Conservation (phyloP, 352 stramenopile genomes). For the Peronospora farinosa region DNA sequence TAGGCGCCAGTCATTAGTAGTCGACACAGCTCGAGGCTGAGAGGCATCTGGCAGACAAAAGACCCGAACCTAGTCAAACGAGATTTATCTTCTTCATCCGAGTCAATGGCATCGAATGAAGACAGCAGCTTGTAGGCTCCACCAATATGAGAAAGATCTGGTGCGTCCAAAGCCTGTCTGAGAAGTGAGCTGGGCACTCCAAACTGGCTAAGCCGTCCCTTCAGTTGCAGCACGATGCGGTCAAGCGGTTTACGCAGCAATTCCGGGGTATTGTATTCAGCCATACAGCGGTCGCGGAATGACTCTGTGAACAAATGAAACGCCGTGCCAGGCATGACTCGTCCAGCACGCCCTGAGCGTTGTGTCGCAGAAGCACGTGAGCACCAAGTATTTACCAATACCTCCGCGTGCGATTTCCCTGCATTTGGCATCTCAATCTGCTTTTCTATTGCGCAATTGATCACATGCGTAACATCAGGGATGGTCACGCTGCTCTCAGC, state of each 20-base stretch:
- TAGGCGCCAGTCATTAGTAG: constrained; percentile 60
- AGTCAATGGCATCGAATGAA: constrained; percentile 64
- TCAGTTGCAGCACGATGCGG: constrained; percentile 72
- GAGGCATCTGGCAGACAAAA: constrained; percentile 74
- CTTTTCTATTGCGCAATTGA: constrained; percentile 82
- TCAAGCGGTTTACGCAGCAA: constrained; percentile 78
- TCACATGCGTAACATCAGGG: constrained; percentile 87
- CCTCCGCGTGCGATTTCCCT: constrained; percentile 54
- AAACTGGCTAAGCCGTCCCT: constrained; percentile 65
- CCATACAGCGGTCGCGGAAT: constrained; percentile 65
- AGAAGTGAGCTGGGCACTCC: constrained; percentile 64
- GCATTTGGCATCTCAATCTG: constrained; percentile 80
- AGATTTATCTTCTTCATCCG: constrained; percentile 40
- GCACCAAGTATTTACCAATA: constrained; percentile 88
- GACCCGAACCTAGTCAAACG: constrained; percentile 68
- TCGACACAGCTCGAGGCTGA: constrained; percentile 69
- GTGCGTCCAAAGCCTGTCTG: constrained; percentile 56
- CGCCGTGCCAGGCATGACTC: constrained; percentile 87
- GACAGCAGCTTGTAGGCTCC: constrained; percentile 74
- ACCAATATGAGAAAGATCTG: constrained; percentile 59
- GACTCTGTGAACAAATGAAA: constrained; percentile 86
- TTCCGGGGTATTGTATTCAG: constrained; percentile 75
- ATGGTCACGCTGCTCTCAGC: constrained; percentile 96
- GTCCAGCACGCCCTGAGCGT: constrained; percentile 85
- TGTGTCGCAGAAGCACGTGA: constrained; percentile 88